Evolutionary conservation across 805 yeast genomes (phyloP).

Genomic region (Candida dajiaensis): DNA sequence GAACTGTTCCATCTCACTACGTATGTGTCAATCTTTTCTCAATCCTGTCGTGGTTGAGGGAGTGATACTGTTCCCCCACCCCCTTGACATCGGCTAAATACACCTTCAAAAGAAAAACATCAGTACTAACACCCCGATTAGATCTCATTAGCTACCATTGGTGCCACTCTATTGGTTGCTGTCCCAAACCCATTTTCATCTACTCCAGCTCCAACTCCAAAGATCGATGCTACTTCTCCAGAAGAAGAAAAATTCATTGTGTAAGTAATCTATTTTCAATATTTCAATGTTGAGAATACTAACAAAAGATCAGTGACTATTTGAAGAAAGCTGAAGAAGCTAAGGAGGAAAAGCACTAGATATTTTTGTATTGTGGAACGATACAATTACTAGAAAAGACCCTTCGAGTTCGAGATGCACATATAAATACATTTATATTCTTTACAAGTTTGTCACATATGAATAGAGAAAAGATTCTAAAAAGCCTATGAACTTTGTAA

Average conservation of each 20-base stretch:
- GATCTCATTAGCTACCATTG: slow-evolving; percentile 80
- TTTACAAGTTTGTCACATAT: slow-evolving; percentile 3
- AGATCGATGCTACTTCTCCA: slow-evolving; percentile 68
- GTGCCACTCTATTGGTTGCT: slow-evolving; percentile 55
- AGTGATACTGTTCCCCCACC: background rate
- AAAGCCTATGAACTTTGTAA: background rate
- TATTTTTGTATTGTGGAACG: background rate
- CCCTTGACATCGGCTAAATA: too few species aligned
- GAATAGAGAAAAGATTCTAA: background rate
- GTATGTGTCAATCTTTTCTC: slow-evolving; percentile 31
- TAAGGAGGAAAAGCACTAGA: slow-evolving; percentile 24
- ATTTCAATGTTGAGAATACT: background rate
- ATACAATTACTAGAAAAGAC: background rate
- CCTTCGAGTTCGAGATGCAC: background rate
- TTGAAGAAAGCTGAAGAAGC: slow-evolving; percentile 41
- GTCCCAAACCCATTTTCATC: slow-evolving; percentile 61
- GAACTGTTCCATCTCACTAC: slow-evolving; percentile 75
- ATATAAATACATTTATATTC: background rate
- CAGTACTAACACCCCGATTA: slow-evolving; percentile 17
- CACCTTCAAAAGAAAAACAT: background rate
- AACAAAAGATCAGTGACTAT: slow-evolving; percentile 44
- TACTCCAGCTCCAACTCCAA: slow-evolving; percentile 42
- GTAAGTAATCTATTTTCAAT: slow-evolving; percentile 4
- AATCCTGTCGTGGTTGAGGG: background rate
- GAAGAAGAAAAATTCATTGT: slow-evolving; percentile 84